Conservation (phyloP, 257 asterid genomes). For the Lavandula angustifolia region DNA sequence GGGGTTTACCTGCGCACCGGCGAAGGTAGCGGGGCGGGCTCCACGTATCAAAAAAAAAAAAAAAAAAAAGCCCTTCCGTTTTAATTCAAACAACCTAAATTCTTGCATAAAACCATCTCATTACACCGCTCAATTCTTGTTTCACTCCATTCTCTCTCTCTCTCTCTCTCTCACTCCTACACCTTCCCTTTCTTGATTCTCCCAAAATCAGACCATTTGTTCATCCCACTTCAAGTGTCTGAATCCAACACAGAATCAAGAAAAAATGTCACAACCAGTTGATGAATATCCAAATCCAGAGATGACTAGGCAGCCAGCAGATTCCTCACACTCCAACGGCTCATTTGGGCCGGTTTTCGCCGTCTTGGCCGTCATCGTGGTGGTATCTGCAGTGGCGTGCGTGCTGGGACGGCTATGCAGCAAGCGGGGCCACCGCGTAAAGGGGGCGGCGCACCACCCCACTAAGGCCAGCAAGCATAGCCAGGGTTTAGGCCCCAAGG, state of each 20-base stretch:
- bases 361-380: slow-evolving; percentile 69
- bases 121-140: slow-evolving; percentile 19
- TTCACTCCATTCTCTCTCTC: slow-evolving; percentile 24
- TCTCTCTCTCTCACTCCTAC: slow-evolving; percentile 19
- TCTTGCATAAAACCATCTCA: slow-evolving; percentile 28
- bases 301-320: slow-evolving; percentile 34
- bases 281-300: slow-evolving; percentile 54
- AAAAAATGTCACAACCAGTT: slow-evolving; percentile 53
- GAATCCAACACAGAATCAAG: slow-evolving; percentile 36
- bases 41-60: no score
- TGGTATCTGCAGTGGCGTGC: slow-evolving; percentile 61
- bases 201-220: no score
- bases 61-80: slow-evolving; percentile 26
- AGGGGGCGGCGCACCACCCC: slow-evolving; percentile 36
- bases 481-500: slow-evolving; percentile 38
- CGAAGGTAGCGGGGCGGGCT: no score
- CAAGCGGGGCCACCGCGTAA: slow-evolving; percentile 43
- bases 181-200: neutral
- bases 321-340: slow-evolving; percentile 42
- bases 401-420: slow-evolving; percentile 74
- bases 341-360: slow-evolving; percentile 77
- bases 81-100: slow-evolving; percentile 43
- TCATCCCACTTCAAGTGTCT: neutral
- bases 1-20: no score
- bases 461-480: slow-evolving; percentile 21